Evolutionary conservation across 208 protist genomes (phyloP).

Genomic region (Porcisia deanei): DNA sequence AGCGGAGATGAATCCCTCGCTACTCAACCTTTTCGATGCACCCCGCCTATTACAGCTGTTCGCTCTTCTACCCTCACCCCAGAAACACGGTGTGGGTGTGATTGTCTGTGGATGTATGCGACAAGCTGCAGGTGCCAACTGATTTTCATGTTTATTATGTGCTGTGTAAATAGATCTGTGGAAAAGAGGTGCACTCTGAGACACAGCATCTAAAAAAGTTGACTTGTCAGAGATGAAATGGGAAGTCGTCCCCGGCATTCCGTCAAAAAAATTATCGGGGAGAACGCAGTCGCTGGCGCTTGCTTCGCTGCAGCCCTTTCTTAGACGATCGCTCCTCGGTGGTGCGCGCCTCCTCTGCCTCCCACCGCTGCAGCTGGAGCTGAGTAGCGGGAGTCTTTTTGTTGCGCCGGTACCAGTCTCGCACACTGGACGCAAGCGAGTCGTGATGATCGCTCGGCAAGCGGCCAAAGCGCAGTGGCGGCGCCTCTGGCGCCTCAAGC

Average conservation of each 20-base stretch:
- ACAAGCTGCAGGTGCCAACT: not conserved
- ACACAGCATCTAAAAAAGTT: not conserved
- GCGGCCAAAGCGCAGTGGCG: constrained; percentile 72
- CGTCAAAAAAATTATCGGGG: not conserved
- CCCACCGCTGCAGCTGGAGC: constrained; percentile 47
- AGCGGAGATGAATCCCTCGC: too few relatives aligned
- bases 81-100: not conserved
- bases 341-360: constrained; percentile 38
- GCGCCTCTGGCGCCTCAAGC: constrained; percentile 79
- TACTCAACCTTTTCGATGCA: too few relatives aligned
- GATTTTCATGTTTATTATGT: not conserved
- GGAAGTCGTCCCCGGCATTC: not conserved
- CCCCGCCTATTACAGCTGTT: not conserved
- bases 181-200: not conserved
- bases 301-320: constrained; percentile 48
- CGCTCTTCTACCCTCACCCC: not conserved
- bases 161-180: not conserved
- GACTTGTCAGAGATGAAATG: not conserved
- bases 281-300: constrained; percentile 14
- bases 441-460: constrained; percentile 74
- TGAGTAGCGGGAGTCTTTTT: constrained; percentile 48
- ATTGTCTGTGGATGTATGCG: not conserved
- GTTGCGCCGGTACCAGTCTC: constrained; percentile 78
- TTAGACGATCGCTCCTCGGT: constrained; percentile 37
- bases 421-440: constrained; percentile 65